Evolutionary conservation across 1,284 basidiomycete species (phyloP), one percentile per base, ranked within the genome.

Genomic region (Boletellus deceptivus): DNA sequence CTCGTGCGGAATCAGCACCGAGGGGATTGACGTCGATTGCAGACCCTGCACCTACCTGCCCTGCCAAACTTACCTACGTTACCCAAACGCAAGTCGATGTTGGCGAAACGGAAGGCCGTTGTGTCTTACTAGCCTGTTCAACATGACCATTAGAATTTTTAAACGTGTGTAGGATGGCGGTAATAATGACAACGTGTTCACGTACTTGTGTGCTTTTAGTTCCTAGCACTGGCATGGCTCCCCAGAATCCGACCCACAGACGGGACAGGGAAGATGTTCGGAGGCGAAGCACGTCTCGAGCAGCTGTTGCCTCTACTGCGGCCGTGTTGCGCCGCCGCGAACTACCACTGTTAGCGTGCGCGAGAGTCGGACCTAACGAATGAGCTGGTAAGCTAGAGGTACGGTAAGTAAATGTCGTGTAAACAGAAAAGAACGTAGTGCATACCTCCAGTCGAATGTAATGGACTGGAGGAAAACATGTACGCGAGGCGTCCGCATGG

Each of bases 71-170:
- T 37, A 2, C 6, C 18, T 7, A 31, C 35, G 2, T 2, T 13
- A n/a, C 13, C 18, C 17, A 58, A 52, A 36, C 50, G 50, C 59
- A 61, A 53, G 40, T 61, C 50, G 22, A 50, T 56, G 25, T 14
- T 62, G 1, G 50, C 53, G 10, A 65, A 33, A 20, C 24, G 62
- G 6, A 62, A 51, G n/a, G 54, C 37, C 0, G 36, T 63, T 14
- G 17, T 54, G 33, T 29, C 36, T 9, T 43, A 44, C n/a, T 25
- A 14, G 16, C 14, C 33, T 6, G 6, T 34, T 4, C 1, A 14
- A 33, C 8, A 27, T 7, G 27, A 10, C 27, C 3, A 2, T 27
- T 14, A 33, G 8, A 25, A 25, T 6, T 25, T 25, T 25, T 25
- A 3, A 25, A 10, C 27, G 4, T 27, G 24, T 25, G 24, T 25